Conservation (phyloP, 2,329 filamentous ascomycete genomes). For the Pyricularia pennisetigena region DNA sequence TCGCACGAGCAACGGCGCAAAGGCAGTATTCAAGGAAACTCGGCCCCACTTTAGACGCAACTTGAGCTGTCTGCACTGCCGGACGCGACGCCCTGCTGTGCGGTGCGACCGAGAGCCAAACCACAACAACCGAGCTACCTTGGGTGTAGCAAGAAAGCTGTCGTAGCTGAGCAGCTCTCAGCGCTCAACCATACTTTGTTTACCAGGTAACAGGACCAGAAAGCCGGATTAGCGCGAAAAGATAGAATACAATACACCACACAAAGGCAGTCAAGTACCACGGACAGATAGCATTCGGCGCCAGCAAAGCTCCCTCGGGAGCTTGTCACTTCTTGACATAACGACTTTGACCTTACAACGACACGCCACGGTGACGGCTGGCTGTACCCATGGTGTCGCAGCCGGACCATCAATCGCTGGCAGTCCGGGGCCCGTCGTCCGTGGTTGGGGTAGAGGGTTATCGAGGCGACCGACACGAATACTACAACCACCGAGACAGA, state of each 20-base stretch:
- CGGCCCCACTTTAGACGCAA: not conserved
- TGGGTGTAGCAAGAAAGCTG: not conserved
- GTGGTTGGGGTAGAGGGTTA: constrained; percentile 9
- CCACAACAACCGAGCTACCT: not conserved
- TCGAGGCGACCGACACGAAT: not conserved
- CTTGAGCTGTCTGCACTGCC: not conserved
- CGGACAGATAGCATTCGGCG: not conserved
- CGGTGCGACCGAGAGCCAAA: not conserved
- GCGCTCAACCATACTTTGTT: not conserved
- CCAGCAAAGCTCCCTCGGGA: not conserved
- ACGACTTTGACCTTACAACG: not conserved
- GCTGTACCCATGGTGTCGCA: constrained; percentile 21
- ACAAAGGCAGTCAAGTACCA: not conserved
- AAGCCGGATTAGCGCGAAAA: not conserved
- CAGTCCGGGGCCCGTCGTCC: constrained; percentile 21
- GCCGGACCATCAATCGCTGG: constrained; percentile 20
- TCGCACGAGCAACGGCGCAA: constrained; percentile 2
- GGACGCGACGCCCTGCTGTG: not conserved
- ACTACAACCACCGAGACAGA: not conserved
- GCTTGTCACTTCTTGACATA: not conserved
- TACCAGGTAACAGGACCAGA: not conserved
- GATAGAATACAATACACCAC: not conserved
- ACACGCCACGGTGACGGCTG: not conserved
- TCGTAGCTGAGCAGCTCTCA: not conserved
- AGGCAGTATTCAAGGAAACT: not conserved